A percentile compares a stretch with the other conserved stretches of the same genome.
Evolutionary conservation across 2,329 filamentous ascomycete genomes (phyloP).

Genomic region (Ceratocystis ficicola): DNA sequence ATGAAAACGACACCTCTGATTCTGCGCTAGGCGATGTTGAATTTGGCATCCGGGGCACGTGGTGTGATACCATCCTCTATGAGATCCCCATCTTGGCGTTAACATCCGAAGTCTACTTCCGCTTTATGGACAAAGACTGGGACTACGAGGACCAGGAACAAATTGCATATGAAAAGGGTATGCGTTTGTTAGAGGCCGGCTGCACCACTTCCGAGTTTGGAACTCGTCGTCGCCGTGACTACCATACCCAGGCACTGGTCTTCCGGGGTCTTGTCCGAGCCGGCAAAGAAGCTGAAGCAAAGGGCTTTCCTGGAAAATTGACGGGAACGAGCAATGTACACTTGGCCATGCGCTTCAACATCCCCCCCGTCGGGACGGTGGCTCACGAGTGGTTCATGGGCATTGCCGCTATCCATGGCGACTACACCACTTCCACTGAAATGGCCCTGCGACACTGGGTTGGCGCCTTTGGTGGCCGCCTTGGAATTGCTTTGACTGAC

Average conservation of each 20-base stretch:
- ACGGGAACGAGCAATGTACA: conserved; percentile 93
- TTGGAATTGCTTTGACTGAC: conserved; percentile 85
- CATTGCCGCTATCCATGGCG: conserved; percentile 75
- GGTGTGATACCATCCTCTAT: conserved; percentile 94
- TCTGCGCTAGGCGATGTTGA: conserved; percentile 61
- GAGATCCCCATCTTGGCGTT: conserved; percentile 89
- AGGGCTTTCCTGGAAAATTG: conserved; percentile 58
- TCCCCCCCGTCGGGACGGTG: conserved; percentile 72
- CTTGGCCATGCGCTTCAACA: conserved; percentile 82
- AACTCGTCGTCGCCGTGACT: conserved; percentile 76
- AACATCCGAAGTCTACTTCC: conserved; percentile 94
- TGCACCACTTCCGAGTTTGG: conserved; percentile 93
- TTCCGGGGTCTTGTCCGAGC: conserved; percentile 76
- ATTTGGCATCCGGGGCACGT: conserved; percentile 66
- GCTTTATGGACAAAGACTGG: conserved; percentile 91
- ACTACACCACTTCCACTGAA: conserved; percentile 78
- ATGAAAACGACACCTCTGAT: conserved; percentile 47
- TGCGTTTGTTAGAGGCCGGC: conserved; percentile 62
- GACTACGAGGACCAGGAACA: conserved; percentile 76
- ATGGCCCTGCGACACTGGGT: conserved; percentile 80
- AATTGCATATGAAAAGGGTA: conserved; percentile 70
- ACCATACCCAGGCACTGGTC: conserved; percentile 87
- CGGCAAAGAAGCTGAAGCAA: conserved; percentile 53
- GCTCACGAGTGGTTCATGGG: conserved; percentile 99
- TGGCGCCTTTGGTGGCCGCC: conserved; percentile 71